These are phyloP conservation scores for Myxozyma sirexii DNA, from an alignment of 805 yeast genomes.

Conservation along the genomic window DNA sequence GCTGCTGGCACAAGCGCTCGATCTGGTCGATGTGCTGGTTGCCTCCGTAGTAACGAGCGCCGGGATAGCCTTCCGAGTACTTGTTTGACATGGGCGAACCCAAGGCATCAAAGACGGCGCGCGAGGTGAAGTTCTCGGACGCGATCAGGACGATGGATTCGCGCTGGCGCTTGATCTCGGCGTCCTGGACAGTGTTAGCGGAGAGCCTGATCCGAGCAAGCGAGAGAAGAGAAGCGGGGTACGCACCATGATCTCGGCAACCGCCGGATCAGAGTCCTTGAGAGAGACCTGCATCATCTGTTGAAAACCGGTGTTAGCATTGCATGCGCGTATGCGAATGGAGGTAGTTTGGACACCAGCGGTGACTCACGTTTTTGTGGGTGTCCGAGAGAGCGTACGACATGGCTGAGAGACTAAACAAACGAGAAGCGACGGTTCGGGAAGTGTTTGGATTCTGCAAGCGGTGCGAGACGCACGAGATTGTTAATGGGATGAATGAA, in stretches of 20 bases:
- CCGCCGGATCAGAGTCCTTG: conserved; percentile 46
- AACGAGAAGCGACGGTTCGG: neutral
- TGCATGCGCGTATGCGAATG: neutral
- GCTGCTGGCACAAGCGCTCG: conserved; percentile 87
- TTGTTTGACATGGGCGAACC: conserved; percentile 99
- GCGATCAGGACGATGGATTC: conserved; percentile 94
- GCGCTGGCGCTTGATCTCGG: conserved; percentile 88
- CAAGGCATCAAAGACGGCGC: conserved; percentile 91
- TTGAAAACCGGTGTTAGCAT: neutral
- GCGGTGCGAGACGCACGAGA: no score
- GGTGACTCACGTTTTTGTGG: conserved; percentile 27
- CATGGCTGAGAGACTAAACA: conserved; percentile 17
- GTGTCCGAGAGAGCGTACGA: conserved; percentile 34
- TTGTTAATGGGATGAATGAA: neutral
- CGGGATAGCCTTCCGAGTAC: conserved; percentile 99
- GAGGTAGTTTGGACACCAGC: no score
- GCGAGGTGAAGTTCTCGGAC: conserved; percentile 95
- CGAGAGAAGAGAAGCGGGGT: neutral
- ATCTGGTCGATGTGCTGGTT: conserved; percentile 95
- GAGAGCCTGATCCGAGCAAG: neutral
- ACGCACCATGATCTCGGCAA: conserved; percentile 43
- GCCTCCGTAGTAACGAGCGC: conserved; percentile 98
- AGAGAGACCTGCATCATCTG: conserved; percentile 41
- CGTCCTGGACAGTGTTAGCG: conserved; percentile 38
- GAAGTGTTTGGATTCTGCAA: conserved; percentile 1